Evolutionary conservation across 78 protist genomes (phyloP).

Genomic region (Speleostelium caveatum): DNA sequence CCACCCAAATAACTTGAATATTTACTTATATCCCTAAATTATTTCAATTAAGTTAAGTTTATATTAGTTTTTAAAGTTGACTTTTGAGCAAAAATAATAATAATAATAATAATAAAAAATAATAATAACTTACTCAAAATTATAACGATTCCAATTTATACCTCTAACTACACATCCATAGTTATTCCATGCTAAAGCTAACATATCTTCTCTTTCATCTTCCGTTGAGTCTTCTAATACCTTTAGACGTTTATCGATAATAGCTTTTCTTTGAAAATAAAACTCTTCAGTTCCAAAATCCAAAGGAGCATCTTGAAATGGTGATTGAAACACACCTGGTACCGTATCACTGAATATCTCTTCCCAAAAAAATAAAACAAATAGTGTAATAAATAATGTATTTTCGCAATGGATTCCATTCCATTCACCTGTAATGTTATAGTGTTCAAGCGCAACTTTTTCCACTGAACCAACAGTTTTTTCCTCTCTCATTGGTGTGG

Average conservation of each 20-base stretch:
- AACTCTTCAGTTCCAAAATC: slow-evolving; percentile 56
- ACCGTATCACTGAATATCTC: slow-evolving; percentile 18
- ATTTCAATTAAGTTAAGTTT: not conserved
- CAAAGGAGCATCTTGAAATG: slow-evolving; percentile 54
- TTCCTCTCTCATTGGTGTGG: too few relatives aligned
- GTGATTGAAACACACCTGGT: slow-evolving; percentile 63
- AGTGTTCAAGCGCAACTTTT: slow-evolving; percentile 20
- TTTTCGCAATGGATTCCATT: slow-evolving; percentile 64
- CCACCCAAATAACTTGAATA: slow-evolving; percentile 42
- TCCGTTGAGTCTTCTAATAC: not conserved
- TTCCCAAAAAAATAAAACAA: slow-evolving; percentile 57
- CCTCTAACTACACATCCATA: slow-evolving; percentile 42
- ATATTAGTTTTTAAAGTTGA: not conserved
- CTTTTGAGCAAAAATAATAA: not conserved
- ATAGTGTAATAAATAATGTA: slow-evolving; percentile 1
- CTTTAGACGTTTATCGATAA: not conserved
- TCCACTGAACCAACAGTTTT: slow-evolving; percentile 24
- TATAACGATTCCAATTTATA: slow-evolving; percentile 21
- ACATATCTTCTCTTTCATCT: not conserved
- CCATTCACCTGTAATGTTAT: not conserved
- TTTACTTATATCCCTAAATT: not conserved
- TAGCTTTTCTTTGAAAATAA: slow-evolving; percentile 16
- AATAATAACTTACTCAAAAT: slow-evolving; percentile 6
- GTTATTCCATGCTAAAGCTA: slow-evolving; percentile 3
- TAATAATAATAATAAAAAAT: too few relatives aligned